A percentile compares a stretch with the other conserved stretches of the same genome.
phyloP scores from a whole-genome alignment of 176 grass and related monocot species.

The Cocos nucifera region DNA sequence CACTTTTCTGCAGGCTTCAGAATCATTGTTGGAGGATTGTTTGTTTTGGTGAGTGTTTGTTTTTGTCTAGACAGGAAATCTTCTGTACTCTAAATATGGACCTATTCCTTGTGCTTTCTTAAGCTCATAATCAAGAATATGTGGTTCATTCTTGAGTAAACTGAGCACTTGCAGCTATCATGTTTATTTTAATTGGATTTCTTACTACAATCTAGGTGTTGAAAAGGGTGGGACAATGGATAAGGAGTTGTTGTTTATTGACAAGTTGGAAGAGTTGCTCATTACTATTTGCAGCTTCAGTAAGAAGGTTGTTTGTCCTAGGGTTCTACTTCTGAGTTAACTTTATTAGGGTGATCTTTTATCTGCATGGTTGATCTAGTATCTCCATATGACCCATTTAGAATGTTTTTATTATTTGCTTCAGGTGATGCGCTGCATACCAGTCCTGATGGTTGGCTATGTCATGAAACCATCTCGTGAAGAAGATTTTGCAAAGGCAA shows the following conservation, averaged over 20 bases:
- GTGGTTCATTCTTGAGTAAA: neutral
- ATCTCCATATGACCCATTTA: too few species aligned
- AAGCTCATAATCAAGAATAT: neutral
- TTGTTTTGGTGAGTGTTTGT: constrained; percentile 39
- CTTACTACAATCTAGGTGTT: constrained; percentile 33
- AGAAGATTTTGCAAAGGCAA: constrained; percentile 89
- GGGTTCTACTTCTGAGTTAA: constrained; percentile 11
- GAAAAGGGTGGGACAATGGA: constrained; percentile 8
- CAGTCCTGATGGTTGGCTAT: constrained; percentile 64
- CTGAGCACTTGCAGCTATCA: too few species aligned
- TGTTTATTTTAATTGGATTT: constrained; percentile 6
- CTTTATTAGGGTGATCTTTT: too few species aligned
- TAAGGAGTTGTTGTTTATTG: constrained; percentile 35
- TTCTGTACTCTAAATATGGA: neutral
- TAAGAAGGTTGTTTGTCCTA: constrained; percentile 47
- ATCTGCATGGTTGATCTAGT: too few species aligned
- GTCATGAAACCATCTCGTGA: constrained; percentile 90
- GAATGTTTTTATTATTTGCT: constrained; percentile 6
- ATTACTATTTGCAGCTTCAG: constrained; percentile 54
- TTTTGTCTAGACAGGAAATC: neutral
- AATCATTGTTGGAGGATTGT: constrained; percentile 46
- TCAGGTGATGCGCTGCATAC: constrained; percentile 39
- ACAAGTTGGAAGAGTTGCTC: constrained; percentile 55
- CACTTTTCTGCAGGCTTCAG: constrained; percentile 36
- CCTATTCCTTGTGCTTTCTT: neutral